These are phyloP conservation scores for Primulina tabacum DNA, from an alignment of 257 asterid species.

Conservation along the genomic window DNA sequence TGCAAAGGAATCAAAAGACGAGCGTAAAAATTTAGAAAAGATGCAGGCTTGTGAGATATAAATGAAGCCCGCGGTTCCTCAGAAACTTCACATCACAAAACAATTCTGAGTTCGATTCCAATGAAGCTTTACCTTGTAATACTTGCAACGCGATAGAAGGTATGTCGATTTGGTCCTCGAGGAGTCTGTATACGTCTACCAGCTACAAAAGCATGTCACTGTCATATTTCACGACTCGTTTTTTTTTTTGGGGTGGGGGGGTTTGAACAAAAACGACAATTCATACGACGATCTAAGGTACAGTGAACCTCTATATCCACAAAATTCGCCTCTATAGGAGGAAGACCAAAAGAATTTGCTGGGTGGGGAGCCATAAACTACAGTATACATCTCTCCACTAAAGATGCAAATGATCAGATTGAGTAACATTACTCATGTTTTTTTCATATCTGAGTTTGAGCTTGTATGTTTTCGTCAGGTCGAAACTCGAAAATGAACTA, in stretches of 20 bases:
- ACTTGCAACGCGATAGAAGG: conserved; percentile 81
- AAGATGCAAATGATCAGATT: no score
- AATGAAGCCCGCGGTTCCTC: background rate
- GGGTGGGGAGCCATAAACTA: background rate
- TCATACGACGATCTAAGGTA: no score
- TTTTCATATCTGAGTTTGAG: background rate
- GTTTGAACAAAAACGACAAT: background rate
- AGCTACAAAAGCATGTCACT: conserved; percentile 47
- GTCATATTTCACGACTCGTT: conserved; percentile 16
- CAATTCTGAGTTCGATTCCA: background rate
- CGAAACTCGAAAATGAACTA: no score
- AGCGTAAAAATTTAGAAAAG: conserved; percentile 6
- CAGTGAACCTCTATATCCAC: background rate
- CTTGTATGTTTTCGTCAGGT: no score
- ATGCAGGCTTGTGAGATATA: background rate
- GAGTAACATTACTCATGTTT: no score
- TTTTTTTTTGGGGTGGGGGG: background rate
- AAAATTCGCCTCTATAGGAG: background rate
- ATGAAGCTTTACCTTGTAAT: conserved; percentile 61
- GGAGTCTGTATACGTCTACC: conserved; percentile 79
- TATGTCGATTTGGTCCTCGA: conserved; percentile 84
- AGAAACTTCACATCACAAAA: conserved; percentile 4
- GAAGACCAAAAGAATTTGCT: background rate
- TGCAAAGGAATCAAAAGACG: conserved; percentile 35
- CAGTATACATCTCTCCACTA: background rate